Base-by-base conservation (phyloP, 768 basidiomycete genomes). In the Phanerochaete carnosa region DNA sequence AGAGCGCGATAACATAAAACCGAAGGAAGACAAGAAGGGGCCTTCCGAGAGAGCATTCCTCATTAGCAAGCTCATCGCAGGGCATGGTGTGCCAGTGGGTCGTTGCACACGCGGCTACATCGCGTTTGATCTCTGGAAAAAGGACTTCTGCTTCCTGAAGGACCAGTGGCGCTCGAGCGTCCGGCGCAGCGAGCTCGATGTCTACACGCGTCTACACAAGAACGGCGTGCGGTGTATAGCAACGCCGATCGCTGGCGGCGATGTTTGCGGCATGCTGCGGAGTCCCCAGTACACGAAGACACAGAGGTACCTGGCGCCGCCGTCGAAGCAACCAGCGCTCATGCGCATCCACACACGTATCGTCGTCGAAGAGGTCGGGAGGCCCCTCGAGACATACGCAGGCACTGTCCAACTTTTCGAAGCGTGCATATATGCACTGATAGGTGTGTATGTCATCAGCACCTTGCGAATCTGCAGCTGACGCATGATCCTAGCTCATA, bases 121-220 rank as follows among this genome's bases (percentile, higher is more conserved):
- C 26, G 59, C 59, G 8, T 63, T 57, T 32, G 55, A 60, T n/a
- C 29, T 49, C 25, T 33, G 55, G n/a, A 35, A 32, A 1, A 19
- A 45, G 23, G 19, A 46, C 25, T 37, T 63, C n/a, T 26, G 35
- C 4, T 65, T 65, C 29, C 26, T 65, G 43, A 65, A 65, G 45
- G 64, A 65, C 46, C 33, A 26, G 32, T 62, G 64, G 64, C 46
- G 61, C 19, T 39, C 59, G n/a, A 28, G 45, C 16, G 55, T 45
- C 26, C 35, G 47, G 23, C 46, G 49, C 11, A 28, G 60, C 46
- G 57, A 58, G 33, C 29, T 50, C 4, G 57, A 58, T 1, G 33
- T 37, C n/a, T 58, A 58, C 47, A 28, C 8, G 23, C 35, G 35
- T 3, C 47, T 58, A 22, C 28, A 50, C 19, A 11, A 39, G 30